Base-by-base conservation (phyloP, 2,329 filamentous ascomycete genomes). In the Ascochyta lentis region DNA sequence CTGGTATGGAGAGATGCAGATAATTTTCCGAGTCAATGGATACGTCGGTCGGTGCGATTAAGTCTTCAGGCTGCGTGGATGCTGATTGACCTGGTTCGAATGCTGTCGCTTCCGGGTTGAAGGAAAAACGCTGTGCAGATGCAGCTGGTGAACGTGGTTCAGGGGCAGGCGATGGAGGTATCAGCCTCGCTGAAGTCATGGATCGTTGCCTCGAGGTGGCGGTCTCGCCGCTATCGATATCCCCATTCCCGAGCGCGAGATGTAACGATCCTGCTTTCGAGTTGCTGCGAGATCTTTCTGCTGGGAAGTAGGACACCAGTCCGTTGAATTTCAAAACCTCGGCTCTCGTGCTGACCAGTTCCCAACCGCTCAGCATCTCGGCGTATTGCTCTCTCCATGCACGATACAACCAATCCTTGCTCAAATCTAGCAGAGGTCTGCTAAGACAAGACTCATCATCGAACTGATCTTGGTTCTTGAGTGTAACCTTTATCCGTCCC, bases 311-410 rank as follows among this genome's bases (percentile, higher is more conserved):
- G 1, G 73, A 71, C 9, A 74, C 69, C 5, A 79, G 64, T 0
- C 78, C 78, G 45, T 83, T 81, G 54, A 84, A 83, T 61, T 86
- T 86, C 24, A 86, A 76, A 2, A 88, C 76, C 68, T 88, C 85
- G 13, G 82, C 81, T 45, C 81, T 79, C 59, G 83, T 77, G 22
- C 83, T 77, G 12, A 80, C 75, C 10, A 88, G 62, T 12, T 80
- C 80, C 86, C 85, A 88, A 8, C 82, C 79, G n/a, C 80, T 81
- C 4, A 88, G 77, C 51, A 86, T 76, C 43, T 85, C 76, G 3
- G 86, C 84, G 69, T 88, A 88, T 40, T 80, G 77, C 46, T 77
- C 73, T 38, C 84, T 80, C 75, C 86, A 89, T 2, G 79, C 76
- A 6, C 72, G 74, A 61, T 83, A 83, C 39, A 82, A 74, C 60